phyloP scores from a whole-genome alignment of 192 early-diverging fungal genomes.

The Linnemannia hyalina region DNA sequence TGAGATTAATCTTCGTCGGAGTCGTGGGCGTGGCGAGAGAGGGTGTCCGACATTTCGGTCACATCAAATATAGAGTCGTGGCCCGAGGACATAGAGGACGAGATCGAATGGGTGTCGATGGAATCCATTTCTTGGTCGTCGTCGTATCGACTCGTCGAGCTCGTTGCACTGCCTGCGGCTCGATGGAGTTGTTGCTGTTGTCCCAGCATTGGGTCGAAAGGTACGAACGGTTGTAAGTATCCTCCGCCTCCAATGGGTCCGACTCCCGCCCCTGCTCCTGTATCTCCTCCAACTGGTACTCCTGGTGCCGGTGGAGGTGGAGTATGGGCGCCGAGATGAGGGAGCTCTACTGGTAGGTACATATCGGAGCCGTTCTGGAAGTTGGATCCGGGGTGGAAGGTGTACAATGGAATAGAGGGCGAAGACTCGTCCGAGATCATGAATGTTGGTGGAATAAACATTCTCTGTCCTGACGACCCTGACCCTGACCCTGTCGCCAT shows the following conservation, averaged over 20 bases:
- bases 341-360: neutral
- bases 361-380: neutral
- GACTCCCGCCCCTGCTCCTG: neutral
- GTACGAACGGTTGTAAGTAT: neutral
- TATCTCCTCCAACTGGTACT: neutral
- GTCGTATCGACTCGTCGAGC: slow-evolving; percentile 36
- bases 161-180: slow-evolving; percentile 8
- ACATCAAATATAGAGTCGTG: slow-evolving; percentile 45
- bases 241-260: neutral
- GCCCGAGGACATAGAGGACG: slow-evolving; percentile 49
- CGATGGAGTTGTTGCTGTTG: neutral
- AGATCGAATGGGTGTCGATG: slow-evolving; percentile 34
- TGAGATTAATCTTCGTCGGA: neutral
- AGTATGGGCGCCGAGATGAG: neutral
- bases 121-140: slow-evolving; percentile 54
- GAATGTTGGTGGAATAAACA: slow-evolving; percentile 9
- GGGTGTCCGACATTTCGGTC: slow-evolving; percentile 23
- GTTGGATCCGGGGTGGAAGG: neutral
- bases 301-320: neutral
- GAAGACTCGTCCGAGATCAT: slow-evolving; percentile 28
- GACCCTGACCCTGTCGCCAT: neutral
- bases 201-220: neutral
- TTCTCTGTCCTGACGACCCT: neutral
- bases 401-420: slow-evolving; percentile 17
- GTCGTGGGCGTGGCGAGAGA: neutral